Conservation (phyloP, 192 early-diverging fungal genomes). For the Coemansia reversa region DNA sequence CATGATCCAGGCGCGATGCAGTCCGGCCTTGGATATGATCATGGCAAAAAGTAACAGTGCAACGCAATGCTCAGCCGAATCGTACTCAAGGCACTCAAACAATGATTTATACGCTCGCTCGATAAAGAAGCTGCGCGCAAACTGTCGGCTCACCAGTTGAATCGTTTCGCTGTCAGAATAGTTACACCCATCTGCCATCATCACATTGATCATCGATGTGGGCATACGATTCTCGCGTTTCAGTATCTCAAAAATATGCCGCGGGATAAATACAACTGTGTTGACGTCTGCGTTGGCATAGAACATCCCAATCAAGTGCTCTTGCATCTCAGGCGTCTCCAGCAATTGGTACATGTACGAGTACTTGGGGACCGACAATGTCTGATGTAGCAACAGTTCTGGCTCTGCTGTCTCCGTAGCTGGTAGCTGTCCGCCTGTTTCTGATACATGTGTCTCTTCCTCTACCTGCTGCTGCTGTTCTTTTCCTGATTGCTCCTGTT, state of each 20-base stretch:
- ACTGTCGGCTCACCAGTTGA: conserved; percentile 4
- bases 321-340: conserved; percentile 13
- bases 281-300: conserved; percentile 39
- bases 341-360: conserved; percentile 2
- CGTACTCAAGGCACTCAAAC: conserved; percentile 49
- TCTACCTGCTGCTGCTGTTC: conserved; percentile 3
- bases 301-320: conserved; percentile 44
- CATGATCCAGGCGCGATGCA: conserved; percentile 55
- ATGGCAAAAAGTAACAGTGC: conserved; percentile 45
- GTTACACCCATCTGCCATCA: conserved; percentile 45
- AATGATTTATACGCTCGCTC: conserved; percentile 46
- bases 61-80: conserved; percentile 51
- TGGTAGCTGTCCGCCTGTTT: background rate
- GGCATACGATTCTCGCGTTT: conserved; percentile 26
- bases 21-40: conserved; percentile 37
- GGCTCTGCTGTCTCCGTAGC: conserved; percentile 2
- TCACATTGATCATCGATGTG: conserved; percentile 36
- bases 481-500: background rate
- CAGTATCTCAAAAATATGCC: conserved; percentile 32
- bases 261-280: conserved; percentile 46
- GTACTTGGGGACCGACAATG: background rate
- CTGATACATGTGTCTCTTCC: background rate
- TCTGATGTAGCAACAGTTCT: background rate
- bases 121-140: conserved; percentile 38
- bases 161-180: conserved; percentile 26